phyloP scores from a whole-genome alignment of 2,329 filamentous ascomycete genomes.

The Atkinsonella hypoxylon region DNA sequence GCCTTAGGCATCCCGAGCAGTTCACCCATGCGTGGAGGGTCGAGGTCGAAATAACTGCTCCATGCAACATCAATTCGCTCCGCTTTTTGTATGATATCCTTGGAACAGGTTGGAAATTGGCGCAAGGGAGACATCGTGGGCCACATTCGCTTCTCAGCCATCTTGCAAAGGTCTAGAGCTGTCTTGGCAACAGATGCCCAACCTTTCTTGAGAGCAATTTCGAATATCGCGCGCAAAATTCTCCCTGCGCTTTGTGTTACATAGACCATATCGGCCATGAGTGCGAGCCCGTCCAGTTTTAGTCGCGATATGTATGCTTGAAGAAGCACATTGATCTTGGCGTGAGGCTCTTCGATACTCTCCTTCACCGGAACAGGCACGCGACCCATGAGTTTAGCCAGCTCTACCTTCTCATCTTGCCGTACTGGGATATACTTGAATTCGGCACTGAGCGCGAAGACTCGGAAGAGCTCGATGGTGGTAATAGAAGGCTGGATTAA shows the following conservation, averaged over 20 bases:
- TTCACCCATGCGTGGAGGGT: conserved; percentile 93
- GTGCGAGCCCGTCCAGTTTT: conserved; percentile 81
- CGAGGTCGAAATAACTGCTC: conserved; percentile 89
- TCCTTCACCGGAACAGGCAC: conserved; percentile 97
- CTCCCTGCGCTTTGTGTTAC: conserved; percentile 95
- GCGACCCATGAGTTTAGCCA: conserved; percentile 78
- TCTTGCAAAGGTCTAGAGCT: conserved; percentile 91
- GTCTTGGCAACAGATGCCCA: conserved; percentile 91
- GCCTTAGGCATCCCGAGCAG: conserved; percentile 82
- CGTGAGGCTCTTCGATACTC: conserved; percentile 89
- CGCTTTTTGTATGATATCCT: conserved; percentile 81
- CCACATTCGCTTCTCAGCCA: conserved; percentile 99
- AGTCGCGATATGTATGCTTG: conserved; percentile 95
- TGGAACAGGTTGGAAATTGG: conserved; percentile 73
- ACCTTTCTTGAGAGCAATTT: conserved; percentile 93
- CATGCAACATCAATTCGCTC: conserved; percentile 92
- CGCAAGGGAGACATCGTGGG: conserved; percentile 93
- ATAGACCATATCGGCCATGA: conserved; percentile 98
- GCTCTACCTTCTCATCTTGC: conserved; percentile 92
- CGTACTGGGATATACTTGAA: conserved; percentile 98
- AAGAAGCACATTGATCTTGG: conserved; percentile 94
- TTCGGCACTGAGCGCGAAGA: conserved; percentile 91
- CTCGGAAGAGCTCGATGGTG: conserved; percentile 89
- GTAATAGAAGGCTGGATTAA: conserved; percentile 89
- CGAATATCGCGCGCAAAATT: conserved; percentile 90